Percentiles rank a stretch among this genome's conserved stretches.
Conservation (phyloP, 2,329 filamentous ascomycete genomes). For the Coniosporium tulheliwenetii region DNA sequence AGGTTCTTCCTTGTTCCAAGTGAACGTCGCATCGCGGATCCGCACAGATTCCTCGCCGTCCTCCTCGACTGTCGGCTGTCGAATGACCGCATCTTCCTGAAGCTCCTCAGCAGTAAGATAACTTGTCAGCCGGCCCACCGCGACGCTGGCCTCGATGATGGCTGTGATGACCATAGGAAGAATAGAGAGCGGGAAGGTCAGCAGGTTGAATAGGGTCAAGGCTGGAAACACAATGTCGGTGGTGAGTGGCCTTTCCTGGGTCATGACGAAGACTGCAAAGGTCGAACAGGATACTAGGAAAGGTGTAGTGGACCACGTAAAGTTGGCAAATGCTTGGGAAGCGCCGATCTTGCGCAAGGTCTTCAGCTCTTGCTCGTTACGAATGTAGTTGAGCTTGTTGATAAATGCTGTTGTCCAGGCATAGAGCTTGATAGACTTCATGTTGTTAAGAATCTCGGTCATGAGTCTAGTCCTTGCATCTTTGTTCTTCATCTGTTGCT, state of each 20-base stretch:
- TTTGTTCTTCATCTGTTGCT: conserved; percentile 98
- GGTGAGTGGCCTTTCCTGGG: conserved; percentile 62
- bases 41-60: conserved; percentile 73
- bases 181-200: conserved; percentile 87
- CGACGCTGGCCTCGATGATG: conserved; percentile 90
- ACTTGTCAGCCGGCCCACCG: conserved; percentile 67
- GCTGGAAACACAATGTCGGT: conserved; percentile 95
- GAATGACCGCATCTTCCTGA: conserved; percentile 64
- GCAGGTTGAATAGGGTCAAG: conserved; percentile 80
- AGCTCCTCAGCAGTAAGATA: conserved; percentile 84
- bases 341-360: conserved; percentile 93
- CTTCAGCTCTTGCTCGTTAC: conserved; percentile 90
- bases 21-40: conserved; percentile 76
- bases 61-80: conserved; percentile 55
- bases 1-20: conserved; percentile 76
- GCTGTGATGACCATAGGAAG: conserved; percentile 96
- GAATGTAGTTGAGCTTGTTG: conserved; percentile 89
- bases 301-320: conserved; percentile 94
- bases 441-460: conserved; percentile 97
- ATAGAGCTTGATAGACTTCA: conserved; percentile 98
- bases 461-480: conserved; percentile 84
- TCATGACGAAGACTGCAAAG: conserved; percentile 86
- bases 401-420: conserved; percentile 96
- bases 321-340: conserved; percentile 85
- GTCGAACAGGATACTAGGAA: conserved; percentile 96